These are phyloP conservation scores for Aegilops umbellulata DNA, from an alignment of 176 grass and related monocot genomes.

Conservation along the genomic window DNA sequence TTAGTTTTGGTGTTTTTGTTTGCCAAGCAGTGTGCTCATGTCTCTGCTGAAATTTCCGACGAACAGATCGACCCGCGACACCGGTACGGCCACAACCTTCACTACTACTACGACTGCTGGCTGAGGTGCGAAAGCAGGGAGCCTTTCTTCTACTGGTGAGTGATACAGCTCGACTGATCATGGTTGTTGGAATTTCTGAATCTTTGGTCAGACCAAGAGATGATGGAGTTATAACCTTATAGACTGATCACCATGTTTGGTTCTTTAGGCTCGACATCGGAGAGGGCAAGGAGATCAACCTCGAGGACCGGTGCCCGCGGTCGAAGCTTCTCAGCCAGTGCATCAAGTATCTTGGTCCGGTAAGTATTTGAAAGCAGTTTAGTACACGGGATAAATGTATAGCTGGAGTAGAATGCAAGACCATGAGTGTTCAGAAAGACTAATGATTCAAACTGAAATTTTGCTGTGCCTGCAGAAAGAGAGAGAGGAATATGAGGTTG, in stretches of 20 bases:
- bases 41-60: background rate
- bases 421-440: background rate
- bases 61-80: constrained; percentile 92
- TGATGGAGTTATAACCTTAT: background rate
- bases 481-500: constrained; percentile 83
- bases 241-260: background rate
- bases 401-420: background rate
- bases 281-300: constrained; percentile 85
- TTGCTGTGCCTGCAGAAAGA: constrained; percentile 72
- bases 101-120: constrained; percentile 93
- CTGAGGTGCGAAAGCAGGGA: constrained; percentile 82
- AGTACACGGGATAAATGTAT: background rate
- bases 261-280: constrained; percentile 79
- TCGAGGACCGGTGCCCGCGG: constrained; percentile 61
- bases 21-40: constrained; percentile 8
- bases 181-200: background rate
- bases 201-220: background rate
- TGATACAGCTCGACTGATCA: background rate
- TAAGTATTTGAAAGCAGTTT: constrained; percentile 27
- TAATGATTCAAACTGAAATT: constrained; percentile 18
- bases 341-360: constrained; percentile 96
- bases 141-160: constrained; percentile 96
- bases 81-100: constrained; percentile 93
- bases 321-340: constrained; percentile 83
- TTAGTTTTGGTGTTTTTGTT: background rate